phyloP scores from a whole-genome alignment of 129 eudicot genomes.

The Smallanthus sonchifolius region DNA sequence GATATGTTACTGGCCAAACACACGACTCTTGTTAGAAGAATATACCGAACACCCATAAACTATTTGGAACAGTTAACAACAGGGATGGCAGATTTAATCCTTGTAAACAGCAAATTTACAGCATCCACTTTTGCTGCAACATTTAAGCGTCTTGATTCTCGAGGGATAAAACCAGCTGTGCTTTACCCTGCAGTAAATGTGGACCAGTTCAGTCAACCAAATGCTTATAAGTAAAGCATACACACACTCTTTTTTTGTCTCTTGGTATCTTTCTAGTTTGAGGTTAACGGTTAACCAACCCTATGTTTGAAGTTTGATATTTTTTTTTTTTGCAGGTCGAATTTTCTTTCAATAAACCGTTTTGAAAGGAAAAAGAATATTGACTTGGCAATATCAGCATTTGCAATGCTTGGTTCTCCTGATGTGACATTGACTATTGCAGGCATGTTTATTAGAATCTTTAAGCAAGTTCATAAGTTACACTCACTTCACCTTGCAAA shows the following conservation, averaged over 20 bases:
- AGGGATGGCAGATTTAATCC: slow-evolving; percentile 90
- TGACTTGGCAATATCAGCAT: slow-evolving; percentile 75
- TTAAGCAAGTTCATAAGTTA: neutral
- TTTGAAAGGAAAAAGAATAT: slow-evolving; percentile 95
- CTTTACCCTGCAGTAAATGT: slow-evolving; percentile 95
- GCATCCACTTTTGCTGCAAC: slow-evolving; percentile 88
- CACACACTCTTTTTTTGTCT: slow-evolving; percentile 20
- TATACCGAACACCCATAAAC: slow-evolving; percentile 84
- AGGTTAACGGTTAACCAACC: neutral
- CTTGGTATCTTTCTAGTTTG: slow-evolving; percentile 48
- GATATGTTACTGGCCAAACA: slow-evolving; percentile 85
- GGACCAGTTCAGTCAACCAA: slow-evolving; percentile 69
- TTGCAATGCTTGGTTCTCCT: slow-evolving; percentile 57
- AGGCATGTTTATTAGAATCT: slow-evolving; percentile 44
- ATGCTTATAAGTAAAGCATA: slow-evolving; percentile 60
- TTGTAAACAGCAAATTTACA: slow-evolving; percentile 92
- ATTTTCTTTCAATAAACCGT: slow-evolving; percentile 85
- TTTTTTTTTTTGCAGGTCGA: slow-evolving; percentile 44
- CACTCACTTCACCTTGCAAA: neutral
- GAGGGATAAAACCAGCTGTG: slow-evolving; percentile 80
- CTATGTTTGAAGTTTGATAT: neutral
- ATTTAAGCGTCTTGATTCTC: slow-evolving; percentile 64
- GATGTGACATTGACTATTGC: slow-evolving; percentile 73
- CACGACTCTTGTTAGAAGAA: slow-evolving; percentile 74
- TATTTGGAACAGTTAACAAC: slow-evolving; percentile 85